Evolutionary conservation across 2,329 filamentous ascomycete species (phyloP).

Genomic region (Alternaria arborescens): DNA sequence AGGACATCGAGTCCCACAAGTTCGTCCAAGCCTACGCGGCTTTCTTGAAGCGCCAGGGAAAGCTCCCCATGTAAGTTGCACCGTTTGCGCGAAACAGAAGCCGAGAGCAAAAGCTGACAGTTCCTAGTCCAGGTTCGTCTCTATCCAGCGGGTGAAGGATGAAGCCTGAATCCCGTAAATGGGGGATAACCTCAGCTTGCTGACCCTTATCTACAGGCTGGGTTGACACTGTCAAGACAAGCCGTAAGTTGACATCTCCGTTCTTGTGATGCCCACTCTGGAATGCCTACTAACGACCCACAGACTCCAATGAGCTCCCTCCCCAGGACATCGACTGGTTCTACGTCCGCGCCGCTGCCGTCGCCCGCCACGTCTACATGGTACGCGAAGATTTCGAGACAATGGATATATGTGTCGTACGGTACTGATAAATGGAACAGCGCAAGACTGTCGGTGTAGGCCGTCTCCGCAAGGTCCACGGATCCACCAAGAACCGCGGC

Average conservation of each 20-base stretch:
- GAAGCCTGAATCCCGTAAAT: slow-evolving; percentile 64
- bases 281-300: slow-evolving; percentile 22
- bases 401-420: not conserved
- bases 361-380: slow-evolving; percentile 98
- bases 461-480: slow-evolving; percentile 96
- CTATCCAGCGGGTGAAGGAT: slow-evolving; percentile 49
- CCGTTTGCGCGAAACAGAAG: not conserved
- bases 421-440: slow-evolving; percentile 26
- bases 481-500: slow-evolving; percentile 92
- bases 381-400: slow-evolving; percentile 2
- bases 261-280: not conserved
- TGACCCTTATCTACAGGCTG: slow-evolving; percentile 75
- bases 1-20: slow-evolving; percentile 89
- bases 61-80: slow-evolving; percentile 73
- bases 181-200: slow-evolving; percentile 58
- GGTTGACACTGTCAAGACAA: slow-evolving; percentile 99
- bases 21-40: slow-evolving; percentile 86
- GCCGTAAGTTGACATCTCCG: slow-evolving; percentile 51
- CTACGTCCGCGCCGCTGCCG: slow-evolving; percentile 87
- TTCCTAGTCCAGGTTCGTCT: slow-evolving; percentile 71
- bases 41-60: slow-evolving; percentile 94
- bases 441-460: slow-evolving; percentile 99
- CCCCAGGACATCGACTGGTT: slow-evolving; percentile 98
- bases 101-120: slow-evolving; percentile 29
- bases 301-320: slow-evolving; percentile 91